phyloP scores from a whole-genome alignment of 805 yeast genomes.

The Maudiozyma saulgeensis region DNA sequence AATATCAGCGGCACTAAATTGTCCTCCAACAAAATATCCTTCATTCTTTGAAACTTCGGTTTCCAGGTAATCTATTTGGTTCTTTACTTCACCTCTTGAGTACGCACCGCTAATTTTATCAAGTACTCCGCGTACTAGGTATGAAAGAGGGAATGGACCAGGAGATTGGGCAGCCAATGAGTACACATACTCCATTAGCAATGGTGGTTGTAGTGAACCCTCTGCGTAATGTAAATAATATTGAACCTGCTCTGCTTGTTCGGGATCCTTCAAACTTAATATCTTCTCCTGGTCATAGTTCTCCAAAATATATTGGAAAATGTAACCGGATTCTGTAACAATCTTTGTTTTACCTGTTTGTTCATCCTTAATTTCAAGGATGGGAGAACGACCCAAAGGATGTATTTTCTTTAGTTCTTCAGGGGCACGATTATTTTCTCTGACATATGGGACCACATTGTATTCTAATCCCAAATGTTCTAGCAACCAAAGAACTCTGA shows the following conservation, averaged over 20 bases:
- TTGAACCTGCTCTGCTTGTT: conserved; percentile 36
- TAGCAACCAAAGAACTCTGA: conserved; percentile 54
- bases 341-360: conserved; percentile 21
- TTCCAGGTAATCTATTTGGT: conserved; percentile 36
- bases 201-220: conserved; percentile 47
- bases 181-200: conserved; percentile 31
- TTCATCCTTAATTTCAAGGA: conserved; percentile 38
- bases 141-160: conserved; percentile 41
- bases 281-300: conserved; percentile 38
- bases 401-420: conserved; percentile 42
- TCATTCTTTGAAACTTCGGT: conserved; percentile 28
- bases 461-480: conserved; percentile 50
- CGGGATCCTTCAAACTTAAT: conserved; percentile 32
- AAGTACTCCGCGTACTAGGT: conserved; percentile 35
- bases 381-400: conserved; percentile 57
- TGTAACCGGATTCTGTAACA: conserved; percentile 53
- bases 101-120: conserved; percentile 40
- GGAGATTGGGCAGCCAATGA: conserved; percentile 31
- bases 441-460: conserved; percentile 41
- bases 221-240: conserved; percentile 52
- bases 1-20: conserved; percentile 49
- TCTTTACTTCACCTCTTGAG: conserved; percentile 38
- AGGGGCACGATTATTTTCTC: conserved; percentile 43
- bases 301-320: conserved; percentile 41
- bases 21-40: conserved; percentile 39